Evolutionary conservation across 2,329 filamentous ascomycete species (phyloP).

Genomic region (Paraphoma sp.): DNA sequence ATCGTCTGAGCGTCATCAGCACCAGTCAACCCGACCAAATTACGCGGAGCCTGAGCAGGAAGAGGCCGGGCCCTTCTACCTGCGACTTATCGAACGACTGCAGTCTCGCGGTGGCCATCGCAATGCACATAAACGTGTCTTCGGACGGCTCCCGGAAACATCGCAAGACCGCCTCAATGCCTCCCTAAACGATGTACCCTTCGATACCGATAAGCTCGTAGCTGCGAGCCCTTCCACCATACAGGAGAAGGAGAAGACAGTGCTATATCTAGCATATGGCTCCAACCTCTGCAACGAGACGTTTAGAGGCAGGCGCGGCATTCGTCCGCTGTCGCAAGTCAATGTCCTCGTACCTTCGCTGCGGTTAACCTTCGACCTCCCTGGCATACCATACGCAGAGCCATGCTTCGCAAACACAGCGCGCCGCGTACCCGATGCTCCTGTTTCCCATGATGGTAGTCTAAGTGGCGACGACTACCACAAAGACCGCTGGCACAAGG

Average conservation of each 20-base stretch:
- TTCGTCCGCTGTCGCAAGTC: slow-evolving; percentile 79
- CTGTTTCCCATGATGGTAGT: not conserved
- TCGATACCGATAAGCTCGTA: slow-evolving; percentile 27
- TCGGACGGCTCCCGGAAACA: slow-evolving; percentile 25
- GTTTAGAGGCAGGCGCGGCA: slow-evolving; percentile 78
- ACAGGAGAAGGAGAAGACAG: slow-evolving; percentile 42
- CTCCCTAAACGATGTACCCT: slow-evolving; percentile 35
- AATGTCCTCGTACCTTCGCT: slow-evolving; percentile 84
- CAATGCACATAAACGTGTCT: slow-evolving; percentile 13
- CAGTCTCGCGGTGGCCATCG: slow-evolving; percentile 10
- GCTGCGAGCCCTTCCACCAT: slow-evolving; percentile 13
- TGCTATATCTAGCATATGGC: slow-evolving; percentile 72
- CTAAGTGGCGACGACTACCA: slow-evolving; percentile 48
- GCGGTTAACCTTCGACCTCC: slow-evolving; percentile 81
- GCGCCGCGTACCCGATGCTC: slow-evolving; percentile 54
- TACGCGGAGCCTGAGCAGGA: slow-evolving; percentile 1
- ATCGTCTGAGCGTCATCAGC: slow-evolving; percentile 7
- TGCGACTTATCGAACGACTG: slow-evolving; percentile 16
- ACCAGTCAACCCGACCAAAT: slow-evolving; percentile 8
- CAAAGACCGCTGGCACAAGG: slow-evolving; percentile 75
- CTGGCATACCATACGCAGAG: slow-evolving; percentile 84
- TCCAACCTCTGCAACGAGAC: slow-evolving; percentile 85
- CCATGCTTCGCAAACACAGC: slow-evolving; percentile 90
- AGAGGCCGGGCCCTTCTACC: slow-evolving; percentile 9
- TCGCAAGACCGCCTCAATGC: slow-evolving; percentile 40